Evolutionary conservation across 2,329 filamentous ascomycete species (phyloP).

Genomic region (Botrytis elliptica): DNA sequence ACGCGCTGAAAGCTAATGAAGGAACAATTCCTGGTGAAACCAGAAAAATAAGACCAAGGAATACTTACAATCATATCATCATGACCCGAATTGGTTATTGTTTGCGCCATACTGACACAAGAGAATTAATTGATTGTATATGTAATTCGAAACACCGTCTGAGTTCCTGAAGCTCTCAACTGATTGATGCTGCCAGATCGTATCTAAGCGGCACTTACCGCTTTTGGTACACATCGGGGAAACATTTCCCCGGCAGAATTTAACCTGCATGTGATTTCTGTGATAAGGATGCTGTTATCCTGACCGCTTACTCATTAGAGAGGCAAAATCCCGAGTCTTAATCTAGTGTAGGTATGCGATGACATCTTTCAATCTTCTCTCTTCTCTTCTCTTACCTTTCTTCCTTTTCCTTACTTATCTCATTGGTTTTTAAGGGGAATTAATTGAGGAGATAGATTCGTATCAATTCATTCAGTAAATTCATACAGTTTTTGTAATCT

Average conservation of each 20-base stretch:
- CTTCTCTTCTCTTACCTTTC: neutral
- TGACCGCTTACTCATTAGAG: constrained; percentile 1
- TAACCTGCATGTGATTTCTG: neutral
- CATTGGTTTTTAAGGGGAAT: neutral
- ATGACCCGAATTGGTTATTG: constrained; percentile 83
- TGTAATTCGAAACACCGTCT: neutral
- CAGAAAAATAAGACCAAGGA: neutral
- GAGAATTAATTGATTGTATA: constrained; percentile 16
- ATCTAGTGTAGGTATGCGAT: neutral
- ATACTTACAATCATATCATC: constrained; percentile 96
- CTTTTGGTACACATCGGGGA: neutral
- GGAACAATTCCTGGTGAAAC: neutral
- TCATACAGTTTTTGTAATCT: neutral
- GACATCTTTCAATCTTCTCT: neutral
- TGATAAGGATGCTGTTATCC: neutral
- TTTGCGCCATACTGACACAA: constrained; percentile 59
- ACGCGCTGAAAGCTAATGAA: constrained; percentile 1
- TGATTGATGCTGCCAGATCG: constrained; percentile 22
- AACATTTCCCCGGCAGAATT: neutral
- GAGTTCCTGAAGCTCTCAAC: neutral
- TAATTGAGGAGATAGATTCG: neutral
- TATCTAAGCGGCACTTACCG: constrained; percentile 16
- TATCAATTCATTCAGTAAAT: neutral
- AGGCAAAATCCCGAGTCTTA: neutral
- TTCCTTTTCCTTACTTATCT: neutral